Base-by-base conservation (phyloP, 306 rosid genomes). In the Castanospermum australe region DNA sequence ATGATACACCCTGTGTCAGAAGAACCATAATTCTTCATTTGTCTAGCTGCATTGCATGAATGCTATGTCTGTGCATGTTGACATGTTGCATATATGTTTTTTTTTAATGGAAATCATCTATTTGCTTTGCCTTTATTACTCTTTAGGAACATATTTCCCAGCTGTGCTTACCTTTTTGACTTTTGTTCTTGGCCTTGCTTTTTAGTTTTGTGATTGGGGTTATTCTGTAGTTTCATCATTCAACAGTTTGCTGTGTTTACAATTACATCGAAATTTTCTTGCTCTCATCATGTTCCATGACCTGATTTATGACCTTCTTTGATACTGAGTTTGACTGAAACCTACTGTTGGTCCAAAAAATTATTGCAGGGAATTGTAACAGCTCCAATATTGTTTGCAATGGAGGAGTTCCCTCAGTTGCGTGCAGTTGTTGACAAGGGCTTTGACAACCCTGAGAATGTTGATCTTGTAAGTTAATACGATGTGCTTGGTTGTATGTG, bases 321-420 rank as follows among this genome's bases (percentile, higher is more conserved):
- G 28, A 17, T 75, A 47, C 60, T 18, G 9, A 13, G 39, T 55
- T 57, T 21, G 18, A 25, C 0, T 47, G 42, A 25, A 17, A 55
- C 47, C 39, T 67, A 22, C 36, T 22, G 4, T 22, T 24, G 39
- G 2, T 22, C 20, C n/a, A 55, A 54, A 21, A 61, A 69, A 20
- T 15, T 81, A 38, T 82, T 86, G 75, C 74, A 90, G 94, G 94
- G 94, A 60, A 85, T 90, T 32, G 35, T 88, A 25, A 90, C 94
- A 5, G 94, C 92, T 76, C 94, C 94, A 0, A 73, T 88, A 52
- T 85, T 90, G 75, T 90, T 86, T 81, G 92, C 94, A 62, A 86
- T 86, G 89, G 94, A 90, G 78, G 94, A 90, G 78, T 86, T 88
- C 75, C 92, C 94, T 39, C 82, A 90, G 77, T 48, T 90, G 87